These are phyloP conservation scores for Chlamydomonas sphaeroides DNA, from an alignment of 139 green algal genomes.

Conservation along the genomic window DNA sequence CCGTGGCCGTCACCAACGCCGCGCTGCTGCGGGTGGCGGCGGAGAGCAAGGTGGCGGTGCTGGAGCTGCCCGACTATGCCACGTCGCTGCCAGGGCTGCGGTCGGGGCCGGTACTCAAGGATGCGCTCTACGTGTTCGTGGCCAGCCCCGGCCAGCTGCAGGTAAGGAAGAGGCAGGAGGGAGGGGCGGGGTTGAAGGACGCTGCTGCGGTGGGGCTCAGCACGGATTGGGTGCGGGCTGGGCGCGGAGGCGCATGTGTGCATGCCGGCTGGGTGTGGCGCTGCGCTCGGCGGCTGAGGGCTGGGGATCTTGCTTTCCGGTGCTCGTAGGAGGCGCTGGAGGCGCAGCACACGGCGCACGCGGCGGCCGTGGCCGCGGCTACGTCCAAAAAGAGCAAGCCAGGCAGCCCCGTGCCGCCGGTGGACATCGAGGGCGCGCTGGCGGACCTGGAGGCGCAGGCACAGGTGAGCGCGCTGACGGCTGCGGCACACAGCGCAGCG, in stretches of 20 bases:
- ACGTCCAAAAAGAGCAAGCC: neutral
- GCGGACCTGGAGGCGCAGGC: slow-evolving; percentile 25
- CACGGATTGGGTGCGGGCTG: too few relatives aligned
- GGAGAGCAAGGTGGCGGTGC: slow-evolving; percentile 41
- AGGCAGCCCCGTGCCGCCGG: neutral
- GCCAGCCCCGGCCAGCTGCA: slow-evolving; percentile 30
- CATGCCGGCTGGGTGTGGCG: too few relatives aligned
- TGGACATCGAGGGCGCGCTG: slow-evolving; percentile 32
- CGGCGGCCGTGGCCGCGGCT: neutral
- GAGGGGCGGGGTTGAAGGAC: too few relatives aligned
- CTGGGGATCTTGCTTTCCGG: too few relatives aligned
- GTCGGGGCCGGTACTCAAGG: neutral
- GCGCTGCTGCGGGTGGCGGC: slow-evolving; percentile 23
- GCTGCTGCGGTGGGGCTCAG: too few relatives aligned
- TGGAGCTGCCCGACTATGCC: slow-evolving; percentile 41
- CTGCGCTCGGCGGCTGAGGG: too few relatives aligned
- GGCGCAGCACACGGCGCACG: slow-evolving; percentile 2
- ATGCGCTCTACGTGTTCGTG: slow-evolving; percentile 45
- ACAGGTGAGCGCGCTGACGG: slow-evolving; percentile 18
- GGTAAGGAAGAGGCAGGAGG: too few relatives aligned
- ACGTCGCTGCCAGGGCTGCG: slow-evolving; percentile 18
- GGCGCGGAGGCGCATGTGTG: too few relatives aligned
- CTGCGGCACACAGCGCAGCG: too few relatives aligned
- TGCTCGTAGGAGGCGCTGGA: neutral
- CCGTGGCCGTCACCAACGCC: slow-evolving; percentile 33